These are phyloP conservation scores for Aspergillus novoparasiticus DNA, from an alignment of 2,329 filamentous ascomycete genomes.

Conservation along the genomic window DNA sequence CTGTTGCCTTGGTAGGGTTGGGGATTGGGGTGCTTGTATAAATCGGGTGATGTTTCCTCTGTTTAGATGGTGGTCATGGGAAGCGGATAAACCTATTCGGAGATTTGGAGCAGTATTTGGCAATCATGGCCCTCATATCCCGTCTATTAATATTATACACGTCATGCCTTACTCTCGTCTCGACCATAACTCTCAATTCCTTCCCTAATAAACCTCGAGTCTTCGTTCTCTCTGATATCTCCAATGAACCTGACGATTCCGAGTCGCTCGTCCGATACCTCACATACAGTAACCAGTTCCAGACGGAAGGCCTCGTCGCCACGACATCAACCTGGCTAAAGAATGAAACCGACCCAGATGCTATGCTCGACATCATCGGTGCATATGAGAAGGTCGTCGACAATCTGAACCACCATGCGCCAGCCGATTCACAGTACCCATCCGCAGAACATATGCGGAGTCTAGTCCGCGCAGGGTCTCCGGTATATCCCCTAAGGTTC, in stretches of 20 bases:
- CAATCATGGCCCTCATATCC: background rate
- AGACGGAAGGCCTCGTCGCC: conserved; percentile 50
- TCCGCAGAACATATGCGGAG: conserved; percentile 38
- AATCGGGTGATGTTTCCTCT: background rate
- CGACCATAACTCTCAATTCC: background rate
- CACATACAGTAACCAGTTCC: conserved; percentile 51
- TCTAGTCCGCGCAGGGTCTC: conserved; percentile 44
- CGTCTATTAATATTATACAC: background rate
- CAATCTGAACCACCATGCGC: conserved; percentile 54
- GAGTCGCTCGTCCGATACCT: conserved; percentile 46
- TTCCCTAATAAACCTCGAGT: conserved; percentile 25
- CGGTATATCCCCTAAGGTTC: conserved; percentile 31
- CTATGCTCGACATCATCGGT: conserved; percentile 49
- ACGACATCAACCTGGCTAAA: conserved; percentile 52
- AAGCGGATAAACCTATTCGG: background rate
- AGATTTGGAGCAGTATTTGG: background rate
- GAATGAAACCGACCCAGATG: conserved; percentile 43
- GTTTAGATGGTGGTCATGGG: background rate
- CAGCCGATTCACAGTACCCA: conserved; percentile 48
- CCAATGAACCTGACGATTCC: conserved; percentile 8
- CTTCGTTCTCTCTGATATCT: conserved; percentile 9
- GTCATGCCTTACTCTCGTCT: background rate
- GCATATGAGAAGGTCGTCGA: conserved; percentile 48
- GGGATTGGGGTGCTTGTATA: background rate
- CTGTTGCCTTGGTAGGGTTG: background rate